phyloP scores from a whole-genome alignment of 192 early-diverging fungal species.

The Gaertneriomyces semiglobifer region DNA sequence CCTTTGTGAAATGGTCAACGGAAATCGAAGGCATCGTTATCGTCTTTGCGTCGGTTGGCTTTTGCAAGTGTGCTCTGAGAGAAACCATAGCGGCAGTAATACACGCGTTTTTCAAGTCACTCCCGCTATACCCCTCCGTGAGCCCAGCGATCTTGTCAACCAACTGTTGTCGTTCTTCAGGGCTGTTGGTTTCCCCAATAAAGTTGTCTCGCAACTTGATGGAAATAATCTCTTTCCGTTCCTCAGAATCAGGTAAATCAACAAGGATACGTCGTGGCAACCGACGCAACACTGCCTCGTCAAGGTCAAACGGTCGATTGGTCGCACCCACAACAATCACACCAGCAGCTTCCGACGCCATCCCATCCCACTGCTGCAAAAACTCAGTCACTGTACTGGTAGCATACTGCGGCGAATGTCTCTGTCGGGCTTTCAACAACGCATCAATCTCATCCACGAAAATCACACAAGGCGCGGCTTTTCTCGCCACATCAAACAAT shows the following conservation, averaged over 20 bases:
- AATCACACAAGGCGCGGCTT: slow-evolving; percentile 71
- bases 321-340: slow-evolving; percentile 65
- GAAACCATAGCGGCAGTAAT: slow-evolving; percentile 61
- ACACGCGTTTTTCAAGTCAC: slow-evolving; percentile 86
- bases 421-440: slow-evolving; percentile 68
- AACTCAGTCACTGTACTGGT: slow-evolving; percentile 83
- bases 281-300: slow-evolving; percentile 85
- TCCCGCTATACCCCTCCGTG: slow-evolving; percentile 75
- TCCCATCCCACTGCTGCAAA: slow-evolving; percentile 87
- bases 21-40: not conserved
- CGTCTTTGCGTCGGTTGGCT: not conserved
- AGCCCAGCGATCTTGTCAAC: slow-evolving; percentile 60
- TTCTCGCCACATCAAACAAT: slow-evolving; percentile 68
- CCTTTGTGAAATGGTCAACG: slow-evolving; percentile 17
- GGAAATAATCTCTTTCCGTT: slow-evolving; percentile 65
- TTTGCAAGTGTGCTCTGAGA: slow-evolving; percentile 5
- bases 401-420: slow-evolving; percentile 30
- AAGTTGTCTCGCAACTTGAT: slow-evolving; percentile 72
- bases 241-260: slow-evolving; percentile 68
- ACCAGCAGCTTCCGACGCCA: slow-evolving; percentile 22
- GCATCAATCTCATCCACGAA: slow-evolving; percentile 94
- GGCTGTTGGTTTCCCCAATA: slow-evolving; percentile 39
- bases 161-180: slow-evolving; percentile 29
- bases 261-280: slow-evolving; percentile 84
- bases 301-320: slow-evolving; percentile 88